phyloP scores from a whole-genome alignment of 148 eudicot genomes.

The Polygonum aviculare region DNA sequence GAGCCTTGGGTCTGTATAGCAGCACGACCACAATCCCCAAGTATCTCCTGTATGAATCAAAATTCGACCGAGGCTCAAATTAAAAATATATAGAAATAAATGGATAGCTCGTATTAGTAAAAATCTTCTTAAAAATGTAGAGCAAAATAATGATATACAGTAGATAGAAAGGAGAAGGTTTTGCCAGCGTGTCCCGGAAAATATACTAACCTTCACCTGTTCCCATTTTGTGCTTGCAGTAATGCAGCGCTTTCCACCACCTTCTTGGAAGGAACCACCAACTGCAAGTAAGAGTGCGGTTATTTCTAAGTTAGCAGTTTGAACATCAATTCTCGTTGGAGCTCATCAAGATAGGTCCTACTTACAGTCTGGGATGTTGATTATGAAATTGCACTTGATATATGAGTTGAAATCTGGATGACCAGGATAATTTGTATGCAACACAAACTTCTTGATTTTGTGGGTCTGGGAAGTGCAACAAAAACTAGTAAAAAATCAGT shows the following conservation, averaged over 20 bases:
- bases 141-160: not conserved
- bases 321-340: not conserved
- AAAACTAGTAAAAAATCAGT: constrained; percentile 10
- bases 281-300: constrained; percentile 27
- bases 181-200: not conserved
- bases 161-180: not conserved
- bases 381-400: constrained; percentile 89
- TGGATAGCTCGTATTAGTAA: not conserved
- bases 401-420: constrained; percentile 96
- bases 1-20: constrained; percentile 97
- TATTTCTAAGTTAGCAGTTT: not conserved
- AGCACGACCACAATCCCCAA: constrained; percentile 91
- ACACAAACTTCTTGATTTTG: constrained; percentile 87
- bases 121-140: not conserved
- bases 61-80: not conserved
- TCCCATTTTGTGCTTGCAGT: constrained; percentile 95
- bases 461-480: constrained; percentile 57
- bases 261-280: constrained; percentile 55
- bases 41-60: constrained; percentile 55
- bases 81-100: not conserved
- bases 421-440: constrained; percentile 94
- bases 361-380: constrained; percentile 65
- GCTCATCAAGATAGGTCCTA: constrained; percentile 9
- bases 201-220: constrained; percentile 66
- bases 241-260: constrained; percentile 47